Evolutionary conservation across 2,329 filamentous ascomycete genomes (phyloP).

Genomic region (Phaeosphaeriaceae sp.): DNA sequence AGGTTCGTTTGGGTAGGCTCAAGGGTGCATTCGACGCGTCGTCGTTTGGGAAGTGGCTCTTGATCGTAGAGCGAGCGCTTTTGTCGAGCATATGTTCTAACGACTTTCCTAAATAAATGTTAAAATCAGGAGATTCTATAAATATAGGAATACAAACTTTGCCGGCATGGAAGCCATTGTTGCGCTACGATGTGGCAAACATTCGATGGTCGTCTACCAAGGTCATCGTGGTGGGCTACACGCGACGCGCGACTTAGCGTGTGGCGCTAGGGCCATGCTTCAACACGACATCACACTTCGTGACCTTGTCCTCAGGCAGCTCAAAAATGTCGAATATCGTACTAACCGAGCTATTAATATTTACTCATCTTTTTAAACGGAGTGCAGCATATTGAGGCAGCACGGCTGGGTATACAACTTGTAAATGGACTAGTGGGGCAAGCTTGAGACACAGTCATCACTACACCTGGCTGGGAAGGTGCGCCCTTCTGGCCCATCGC

Average conservation of each 20-base stretch:
- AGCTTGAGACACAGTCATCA: not conserved
- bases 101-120: conserved; percentile 31
- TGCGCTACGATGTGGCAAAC: conserved; percentile 4
- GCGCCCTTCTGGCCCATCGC: too few species aligned
- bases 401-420: too few species aligned
- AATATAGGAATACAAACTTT: conserved; percentile 25
- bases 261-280: conserved; percentile 19
- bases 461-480: not conserved
- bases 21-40: conserved; percentile 37
- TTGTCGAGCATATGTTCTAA: conserved; percentile 47
- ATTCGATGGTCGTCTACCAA: not conserved
- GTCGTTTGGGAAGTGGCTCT: conserved; percentile 45
- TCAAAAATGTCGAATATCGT: too few species aligned
- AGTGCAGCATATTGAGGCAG: too few species aligned
- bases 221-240: conserved; percentile 11
- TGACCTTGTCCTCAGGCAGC: not conserved
- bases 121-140: conserved; percentile 13
- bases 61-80: conserved; percentile 34
- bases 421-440: too few species aligned
- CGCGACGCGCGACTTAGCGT: conserved; percentile 35
- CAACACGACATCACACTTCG: conserved; percentile 16
- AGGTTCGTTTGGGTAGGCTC: conserved; percentile 3
- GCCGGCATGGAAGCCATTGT: conserved; percentile 30
- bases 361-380: too few species aligned
- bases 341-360: too few species aligned